Percentiles rank a stretch among this genome's conserved stretches.
Evolutionary conservation across 306 rosid species (phyloP).

Genomic region (Quercus variabilis): DNA sequence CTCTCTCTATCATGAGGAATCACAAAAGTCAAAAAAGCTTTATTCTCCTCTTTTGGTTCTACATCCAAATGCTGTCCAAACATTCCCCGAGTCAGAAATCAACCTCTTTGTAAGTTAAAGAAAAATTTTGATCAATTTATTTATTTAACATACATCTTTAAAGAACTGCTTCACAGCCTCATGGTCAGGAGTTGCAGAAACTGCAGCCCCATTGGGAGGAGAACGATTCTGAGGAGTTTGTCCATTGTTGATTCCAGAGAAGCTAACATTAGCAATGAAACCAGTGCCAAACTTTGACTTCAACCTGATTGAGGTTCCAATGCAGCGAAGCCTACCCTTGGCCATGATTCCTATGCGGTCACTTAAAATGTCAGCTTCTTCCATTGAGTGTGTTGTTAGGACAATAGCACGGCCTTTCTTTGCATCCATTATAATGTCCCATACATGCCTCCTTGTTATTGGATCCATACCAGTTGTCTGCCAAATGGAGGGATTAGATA

Average conservation of each 20-base stretch:
- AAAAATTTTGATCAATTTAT: conserved; percentile 13
- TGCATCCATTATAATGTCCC: conserved; percentile 86
- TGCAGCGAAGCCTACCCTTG: conserved; percentile 84
- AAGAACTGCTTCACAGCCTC: conserved; percentile 74
- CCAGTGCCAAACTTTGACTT: conserved; percentile 87
- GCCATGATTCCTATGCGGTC: conserved; percentile 95
- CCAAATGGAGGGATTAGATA: conserved; percentile 5
- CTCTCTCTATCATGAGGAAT: conserved; percentile 79
- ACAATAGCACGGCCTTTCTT: conserved; percentile 81
- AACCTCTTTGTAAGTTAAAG: background rate
- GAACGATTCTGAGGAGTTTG: conserved; percentile 19
- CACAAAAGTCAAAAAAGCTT: conserved; percentile 56
- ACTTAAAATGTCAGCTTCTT: conserved; percentile 89
- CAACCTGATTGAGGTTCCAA: conserved; percentile 81
- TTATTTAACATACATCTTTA: conserved; percentile 52
- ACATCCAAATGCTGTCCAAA: conserved; percentile 67
- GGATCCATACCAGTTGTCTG: conserved; percentile 98
- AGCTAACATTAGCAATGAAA: conserved; percentile 64
- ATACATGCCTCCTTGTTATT: conserved; percentile 87
- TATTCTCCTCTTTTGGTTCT: conserved; percentile 71
- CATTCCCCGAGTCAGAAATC: conserved; percentile 29
- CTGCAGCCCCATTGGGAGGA: conserved; percentile 32
- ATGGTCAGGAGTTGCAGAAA: conserved; percentile 23
- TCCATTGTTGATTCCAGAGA: conserved; percentile 36
- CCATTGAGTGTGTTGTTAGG: conserved; percentile 96